These are phyloP conservation scores for Trypanosoma platydactyli DNA, from an alignment of 208 protist genomes.

Conservation along the genomic window DNA sequence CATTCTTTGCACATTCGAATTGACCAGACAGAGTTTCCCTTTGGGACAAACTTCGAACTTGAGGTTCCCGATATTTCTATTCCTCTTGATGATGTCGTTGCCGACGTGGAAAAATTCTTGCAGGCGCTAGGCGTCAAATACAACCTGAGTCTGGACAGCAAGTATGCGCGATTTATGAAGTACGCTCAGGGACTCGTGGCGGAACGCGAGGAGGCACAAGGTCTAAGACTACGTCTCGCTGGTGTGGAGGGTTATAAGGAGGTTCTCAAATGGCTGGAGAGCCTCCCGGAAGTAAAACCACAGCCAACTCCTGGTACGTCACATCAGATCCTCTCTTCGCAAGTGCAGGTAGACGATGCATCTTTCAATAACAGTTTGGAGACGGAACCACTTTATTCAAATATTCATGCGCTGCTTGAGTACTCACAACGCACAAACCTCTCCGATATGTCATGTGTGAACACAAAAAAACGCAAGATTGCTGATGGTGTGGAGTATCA, in stretches of 20 bases:
- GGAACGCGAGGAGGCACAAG: slow-evolving; percentile 30
- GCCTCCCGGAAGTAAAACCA: background rate
- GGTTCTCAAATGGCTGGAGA: slow-evolving; percentile 48
- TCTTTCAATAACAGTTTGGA: background rate
- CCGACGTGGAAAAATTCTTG: slow-evolving; percentile 48
- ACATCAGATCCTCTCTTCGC: background rate
- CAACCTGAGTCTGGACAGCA: slow-evolving; percentile 56
- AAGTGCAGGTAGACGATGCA: background rate
- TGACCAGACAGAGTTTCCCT: slow-evolving; percentile 59
- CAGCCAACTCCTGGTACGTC: background rate
- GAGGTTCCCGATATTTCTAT: slow-evolving; percentile 54
- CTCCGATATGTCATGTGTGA: background rate
- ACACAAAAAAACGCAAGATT: background rate
- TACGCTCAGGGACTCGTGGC: slow-evolving; percentile 35
- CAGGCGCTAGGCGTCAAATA: slow-evolving; percentile 34
- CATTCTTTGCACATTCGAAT: slow-evolving; percentile 34
- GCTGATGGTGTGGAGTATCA: slow-evolving; percentile 39
- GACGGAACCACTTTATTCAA: background rate
- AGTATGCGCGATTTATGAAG: slow-evolving; percentile 62
- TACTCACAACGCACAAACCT: background rate
- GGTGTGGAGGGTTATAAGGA: slow-evolving; percentile 59
- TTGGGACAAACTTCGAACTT: slow-evolving; percentile 68
- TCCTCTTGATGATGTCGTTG: slow-evolving; percentile 45
- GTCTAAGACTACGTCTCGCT: slow-evolving; percentile 58
- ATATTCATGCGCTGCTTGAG: background rate